A percentile compares a stretch with the other conserved stretches of the same genome.
Conservation (phyloP, 2,329 filamentous ascomycete genomes). For the Aspergillus thermomutatus region DNA sequence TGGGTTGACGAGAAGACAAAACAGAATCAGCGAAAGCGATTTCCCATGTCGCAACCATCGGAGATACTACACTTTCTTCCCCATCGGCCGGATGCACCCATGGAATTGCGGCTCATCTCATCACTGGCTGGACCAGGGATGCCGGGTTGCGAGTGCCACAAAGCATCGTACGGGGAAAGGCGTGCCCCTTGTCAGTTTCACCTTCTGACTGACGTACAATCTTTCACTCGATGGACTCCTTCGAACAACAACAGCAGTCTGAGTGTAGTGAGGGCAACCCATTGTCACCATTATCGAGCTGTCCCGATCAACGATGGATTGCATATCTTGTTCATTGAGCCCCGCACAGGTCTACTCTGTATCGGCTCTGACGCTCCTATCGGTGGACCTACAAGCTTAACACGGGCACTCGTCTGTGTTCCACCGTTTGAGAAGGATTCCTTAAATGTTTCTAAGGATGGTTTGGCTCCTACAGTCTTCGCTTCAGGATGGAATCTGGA, state of each 20-base stretch:
- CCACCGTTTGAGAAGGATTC: conserved; percentile 31
- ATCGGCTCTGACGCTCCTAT: conserved; percentile 61
- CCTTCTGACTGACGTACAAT: conserved; percentile 25
- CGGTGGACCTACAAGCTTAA: conserved; percentile 55
- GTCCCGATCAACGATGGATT: conserved; percentile 63
- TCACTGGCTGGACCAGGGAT: conserved; percentile 49
- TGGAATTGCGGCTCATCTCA: conserved; percentile 61
- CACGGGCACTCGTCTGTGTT: conserved; percentile 57
- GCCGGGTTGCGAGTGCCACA: conserved; percentile 29
- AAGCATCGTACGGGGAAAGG: conserved; percentile 16
- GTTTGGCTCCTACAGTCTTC: conserved; percentile 51
- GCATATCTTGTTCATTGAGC: conserved; percentile 64
- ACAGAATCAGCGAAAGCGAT: conserved; percentile 34
- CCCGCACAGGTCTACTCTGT: conserved; percentile 53
- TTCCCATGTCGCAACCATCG: conserved; percentile 41
- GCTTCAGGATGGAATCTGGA: conserved; percentile 54
- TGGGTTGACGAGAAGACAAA: conserved; percentile 52
- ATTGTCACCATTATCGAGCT: conserved; percentile 60
- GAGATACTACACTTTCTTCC: conserved; percentile 57
- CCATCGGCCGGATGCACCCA: conserved; percentile 48
- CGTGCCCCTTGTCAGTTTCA: conserved; percentile 27
- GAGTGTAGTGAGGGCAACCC: conserved; percentile 40
- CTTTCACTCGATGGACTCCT: conserved; percentile 22
- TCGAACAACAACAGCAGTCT: conserved; percentile 19
- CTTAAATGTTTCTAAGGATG: conserved; percentile 11